Evolutionary conservation across 345 rosid species (phyloP).

Genomic region (Streptanthus diversifolius): DNA sequence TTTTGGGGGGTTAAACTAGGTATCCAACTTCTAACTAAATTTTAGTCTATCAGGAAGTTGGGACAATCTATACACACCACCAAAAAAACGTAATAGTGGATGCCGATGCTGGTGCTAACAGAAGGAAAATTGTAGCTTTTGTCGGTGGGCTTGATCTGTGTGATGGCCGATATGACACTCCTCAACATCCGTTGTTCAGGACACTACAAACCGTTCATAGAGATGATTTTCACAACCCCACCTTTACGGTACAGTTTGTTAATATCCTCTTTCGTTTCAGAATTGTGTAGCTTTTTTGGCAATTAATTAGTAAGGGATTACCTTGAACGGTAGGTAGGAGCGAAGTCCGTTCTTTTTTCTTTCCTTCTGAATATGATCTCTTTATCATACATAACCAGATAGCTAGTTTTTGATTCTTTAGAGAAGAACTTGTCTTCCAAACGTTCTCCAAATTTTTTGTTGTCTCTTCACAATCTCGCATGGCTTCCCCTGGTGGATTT

Average conservation of each 20-base stretch:
- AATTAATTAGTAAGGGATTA: neutral
- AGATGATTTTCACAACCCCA: constrained; percentile 55
- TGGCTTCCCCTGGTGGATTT: neutral
- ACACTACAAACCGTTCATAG: constrained; percentile 50
- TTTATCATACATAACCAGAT: neutral
- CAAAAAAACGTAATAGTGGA: constrained; percentile 77
- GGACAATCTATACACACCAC: constrained; percentile 72
- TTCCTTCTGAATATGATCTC: neutral
- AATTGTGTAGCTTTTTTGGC: constrained; percentile 1
- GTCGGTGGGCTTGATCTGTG: constrained; percentile 78
- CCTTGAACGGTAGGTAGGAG: constrained; percentile 2
- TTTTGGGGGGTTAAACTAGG: neutral
- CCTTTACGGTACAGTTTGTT: constrained; percentile 49
- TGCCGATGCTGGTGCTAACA: constrained; percentile 59
- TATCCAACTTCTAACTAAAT: neutral
- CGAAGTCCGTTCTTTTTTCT: neutral
- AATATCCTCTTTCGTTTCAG: neutral
- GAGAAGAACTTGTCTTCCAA: neutral
- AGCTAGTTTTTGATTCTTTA: neutral
- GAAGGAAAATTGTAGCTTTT: constrained; percentile 63
- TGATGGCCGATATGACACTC: constrained; percentile 62
- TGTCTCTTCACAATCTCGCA: neutral
- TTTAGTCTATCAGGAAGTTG: constrained; percentile 51
- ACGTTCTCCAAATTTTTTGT: neutral
- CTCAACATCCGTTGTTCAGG: constrained; percentile 57